Evolutionary conservation across 148 eudicot genomes (phyloP).

Genomic region (Rhododendron mucronatum): DNA sequence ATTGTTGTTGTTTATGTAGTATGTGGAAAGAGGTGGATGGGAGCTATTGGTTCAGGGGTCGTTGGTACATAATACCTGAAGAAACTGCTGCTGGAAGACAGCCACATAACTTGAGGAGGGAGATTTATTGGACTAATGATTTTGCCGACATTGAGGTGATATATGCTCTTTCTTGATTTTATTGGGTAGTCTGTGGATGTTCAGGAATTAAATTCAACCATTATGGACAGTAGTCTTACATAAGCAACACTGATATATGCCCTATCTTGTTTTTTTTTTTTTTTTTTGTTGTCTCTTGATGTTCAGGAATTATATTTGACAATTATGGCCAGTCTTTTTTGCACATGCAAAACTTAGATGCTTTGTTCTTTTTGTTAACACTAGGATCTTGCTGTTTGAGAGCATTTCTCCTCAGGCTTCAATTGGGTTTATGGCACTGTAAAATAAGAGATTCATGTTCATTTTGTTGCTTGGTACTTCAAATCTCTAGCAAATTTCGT

Average conservation of each 20-base stretch:
- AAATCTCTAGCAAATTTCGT: background rate
- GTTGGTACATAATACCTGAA: constrained; percentile 94
- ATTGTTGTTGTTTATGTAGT: constrained; percentile 30
- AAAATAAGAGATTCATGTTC: background rate
- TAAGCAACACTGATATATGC: background rate
- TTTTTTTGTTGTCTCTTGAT: background rate
- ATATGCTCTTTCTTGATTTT: background rate
- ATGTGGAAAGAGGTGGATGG: constrained; percentile 95
- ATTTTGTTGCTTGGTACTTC: background rate
- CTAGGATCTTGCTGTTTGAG: background rate
- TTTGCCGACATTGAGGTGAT: constrained; percentile 85
- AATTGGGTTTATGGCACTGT: background rate
- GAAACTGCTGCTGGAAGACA: constrained; percentile 95
- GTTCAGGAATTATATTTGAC: background rate
- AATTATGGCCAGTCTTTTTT: background rate
- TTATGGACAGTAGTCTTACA: background rate
- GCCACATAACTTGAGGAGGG: constrained; percentile 89
- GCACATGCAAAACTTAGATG: background rate
- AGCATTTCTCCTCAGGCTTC: background rate
- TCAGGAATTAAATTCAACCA: background rate
- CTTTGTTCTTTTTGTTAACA: background rate
- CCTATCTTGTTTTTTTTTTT: background rate
- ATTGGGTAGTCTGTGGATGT: background rate
- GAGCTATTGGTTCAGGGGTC: constrained; percentile 73
- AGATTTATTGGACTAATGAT: constrained; percentile 81